A percentile compares a stretch with the other conserved stretches of the same genome.
These are phyloP conservation scores for Fusarium pseudonygamai DNA, from an alignment of 2,329 filamentous ascomycete species.

Conservation along the genomic window DNA sequence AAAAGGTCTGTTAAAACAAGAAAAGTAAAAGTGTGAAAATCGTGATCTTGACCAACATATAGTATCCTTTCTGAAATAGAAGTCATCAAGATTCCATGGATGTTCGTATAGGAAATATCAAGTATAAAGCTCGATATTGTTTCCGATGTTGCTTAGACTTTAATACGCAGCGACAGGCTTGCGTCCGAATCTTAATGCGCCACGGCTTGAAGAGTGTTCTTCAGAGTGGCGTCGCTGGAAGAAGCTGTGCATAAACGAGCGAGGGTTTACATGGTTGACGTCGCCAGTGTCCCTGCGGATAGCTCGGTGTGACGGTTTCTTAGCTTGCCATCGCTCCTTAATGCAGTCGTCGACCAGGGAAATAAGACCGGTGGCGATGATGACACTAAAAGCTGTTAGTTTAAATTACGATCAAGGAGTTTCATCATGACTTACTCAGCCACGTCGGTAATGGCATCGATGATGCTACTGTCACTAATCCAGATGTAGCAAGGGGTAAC, in stretches of 20 bases:
- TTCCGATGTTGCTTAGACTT: not conserved
- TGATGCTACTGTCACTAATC: constrained; percentile 79
- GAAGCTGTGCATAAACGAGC: constrained; percentile 51
- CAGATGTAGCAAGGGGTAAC: constrained; percentile 90
- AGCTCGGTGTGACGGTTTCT: constrained; percentile 49
- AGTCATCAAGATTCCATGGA: not conserved
- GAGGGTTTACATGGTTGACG: constrained; percentile 39
- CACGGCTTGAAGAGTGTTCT: constrained; percentile 45
- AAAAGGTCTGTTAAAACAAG: constrained; percentile 32
- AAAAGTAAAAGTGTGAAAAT: constrained; percentile 16
- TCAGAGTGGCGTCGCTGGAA: constrained; percentile 55
- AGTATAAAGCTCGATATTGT: not conserved
- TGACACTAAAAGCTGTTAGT: constrained; percentile 68
- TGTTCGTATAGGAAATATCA: not conserved
- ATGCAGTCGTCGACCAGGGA: constrained; percentile 92
- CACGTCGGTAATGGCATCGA: constrained; percentile 78
- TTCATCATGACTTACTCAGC: constrained; percentile 74
- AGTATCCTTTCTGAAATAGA: not conserved
- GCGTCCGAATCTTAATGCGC: constrained; percentile 50
- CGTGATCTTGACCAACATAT: constrained; percentile 5
- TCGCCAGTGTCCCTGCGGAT: constrained; percentile 40
- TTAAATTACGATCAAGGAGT: not conserved
- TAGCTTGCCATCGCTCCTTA: constrained; percentile 74
- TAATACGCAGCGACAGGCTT: constrained; percentile 51
- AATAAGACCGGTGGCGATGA: constrained; percentile 89